Conservation (phyloP, 179 eudicot genomes). For the Beta macrorhiza region DNA sequence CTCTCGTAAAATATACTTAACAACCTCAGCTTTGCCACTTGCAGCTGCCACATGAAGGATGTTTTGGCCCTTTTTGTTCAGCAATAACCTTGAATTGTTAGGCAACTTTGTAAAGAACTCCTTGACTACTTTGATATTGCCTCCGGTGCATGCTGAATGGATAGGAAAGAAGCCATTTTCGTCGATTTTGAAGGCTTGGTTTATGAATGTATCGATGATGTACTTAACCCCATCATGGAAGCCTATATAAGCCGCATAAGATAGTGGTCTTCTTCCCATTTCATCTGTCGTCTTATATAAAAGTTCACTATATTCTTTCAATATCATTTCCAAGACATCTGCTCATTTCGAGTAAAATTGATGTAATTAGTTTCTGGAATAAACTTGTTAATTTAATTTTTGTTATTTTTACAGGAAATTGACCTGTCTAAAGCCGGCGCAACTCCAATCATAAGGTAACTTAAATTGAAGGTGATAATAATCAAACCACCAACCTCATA, state of each 20-base stretch:
- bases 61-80: constrained; percentile 24
- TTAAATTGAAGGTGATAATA: too few relatives aligned
- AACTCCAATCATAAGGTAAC: too few relatives aligned
- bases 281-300: not conserved
- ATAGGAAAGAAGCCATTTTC: constrained; percentile 31
- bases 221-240: constrained; percentile 28
- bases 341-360: not conserved
- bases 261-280: constrained; percentile 21
- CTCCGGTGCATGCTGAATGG: constrained; percentile 33
- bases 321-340: constrained; percentile 12
- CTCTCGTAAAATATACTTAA: constrained; percentile 13
- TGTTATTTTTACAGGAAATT: too few relatives aligned
- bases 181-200: constrained; percentile 20
- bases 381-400: too few relatives aligned
- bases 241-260: constrained; percentile 36
- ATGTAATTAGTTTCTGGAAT: too few relatives aligned
- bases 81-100: not conserved
- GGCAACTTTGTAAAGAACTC: constrained; percentile 3
- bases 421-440: too few relatives aligned
- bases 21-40: constrained; percentile 24
- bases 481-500: too few relatives aligned
- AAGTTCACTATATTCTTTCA: not conserved
- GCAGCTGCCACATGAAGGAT: constrained; percentile 39
- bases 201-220: not conserved
- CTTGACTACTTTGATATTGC: constrained; percentile 19